phyloP scores from a whole-genome alignment of 1,284 basidiomycete species.

The Ganoderma sinense region DNA sequence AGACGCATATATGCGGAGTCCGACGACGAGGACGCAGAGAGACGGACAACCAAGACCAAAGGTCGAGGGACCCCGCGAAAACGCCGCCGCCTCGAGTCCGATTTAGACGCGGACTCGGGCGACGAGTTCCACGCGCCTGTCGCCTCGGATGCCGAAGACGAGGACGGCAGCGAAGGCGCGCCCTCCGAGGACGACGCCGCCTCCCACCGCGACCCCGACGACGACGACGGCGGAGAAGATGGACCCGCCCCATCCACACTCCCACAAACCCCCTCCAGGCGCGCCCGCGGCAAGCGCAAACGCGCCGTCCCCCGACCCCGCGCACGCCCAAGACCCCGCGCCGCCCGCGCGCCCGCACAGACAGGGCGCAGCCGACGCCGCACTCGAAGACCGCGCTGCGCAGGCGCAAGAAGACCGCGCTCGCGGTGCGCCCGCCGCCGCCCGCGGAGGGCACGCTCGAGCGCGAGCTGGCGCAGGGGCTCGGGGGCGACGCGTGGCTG shows the following conservation, averaged over 20 bases:
- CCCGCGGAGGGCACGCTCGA: slow-evolving; percentile 41
- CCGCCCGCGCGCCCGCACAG: slow-evolving; percentile 32
- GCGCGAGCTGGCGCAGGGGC: slow-evolving; percentile 37
- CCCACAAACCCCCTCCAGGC: slow-evolving; percentile 12
- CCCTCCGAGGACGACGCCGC: slow-evolving; percentile 10
- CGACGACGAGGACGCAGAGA: background rate
- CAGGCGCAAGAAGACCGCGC: slow-evolving; percentile 45
- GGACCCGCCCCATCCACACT: background rate
- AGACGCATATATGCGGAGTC: background rate
- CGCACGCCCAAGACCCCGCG: slow-evolving; percentile 35
- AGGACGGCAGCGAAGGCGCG: background rate
- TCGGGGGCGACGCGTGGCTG: slow-evolving; percentile 81
- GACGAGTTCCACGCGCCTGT: slow-evolving; percentile 10
- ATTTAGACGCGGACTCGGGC: background rate
- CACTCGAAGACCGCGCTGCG: slow-evolving; percentile 69
- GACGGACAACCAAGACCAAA: background rate
- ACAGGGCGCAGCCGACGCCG: slow-evolving; percentile 62
- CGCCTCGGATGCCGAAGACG: background rate
- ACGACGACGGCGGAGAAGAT: slow-evolving; percentile 4
- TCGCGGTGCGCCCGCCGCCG: slow-evolving; percentile 46
- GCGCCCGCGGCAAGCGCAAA: slow-evolving; percentile 33
- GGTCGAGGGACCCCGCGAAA: slow-evolving; percentile 1
- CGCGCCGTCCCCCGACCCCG: slow-evolving; percentile 30
- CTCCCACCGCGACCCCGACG: background rate
- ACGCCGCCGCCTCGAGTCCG: background rate